Evolutionary conservation across 108 stramenopile species (phyloP), one percentile per base, ranked within the genome.

Genomic region (Licmophora abbreviata): DNA sequence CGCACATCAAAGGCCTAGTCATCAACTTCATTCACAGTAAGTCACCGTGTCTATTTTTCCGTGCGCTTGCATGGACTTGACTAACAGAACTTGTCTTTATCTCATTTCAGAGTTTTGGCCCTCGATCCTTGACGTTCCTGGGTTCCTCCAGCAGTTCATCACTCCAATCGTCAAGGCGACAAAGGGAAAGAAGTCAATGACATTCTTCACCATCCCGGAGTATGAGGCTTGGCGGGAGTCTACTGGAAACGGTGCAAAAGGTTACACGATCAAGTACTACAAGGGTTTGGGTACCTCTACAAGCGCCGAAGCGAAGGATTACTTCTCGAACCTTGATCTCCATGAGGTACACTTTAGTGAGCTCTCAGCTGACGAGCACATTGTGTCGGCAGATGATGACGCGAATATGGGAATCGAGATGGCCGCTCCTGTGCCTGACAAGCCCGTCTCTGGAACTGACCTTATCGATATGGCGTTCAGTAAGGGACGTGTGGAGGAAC

Each of bases 1-100:
- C 74, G 12, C 99, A 99, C 66, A 99, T 99, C 90, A 99, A 99
- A 68, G 99, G 97, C 28, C 82, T 99, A n/a, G 76, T 99, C 3
- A 96, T 99, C 78, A 99, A 99, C 69, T 95, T 97, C 59, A 69
- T 99, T 32, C 97, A 97, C 69, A 56, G n/a, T n/a, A 66, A 29
- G 59, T 53, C 67, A 27, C 14, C 17, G 17, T 29, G 10, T 28
- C 21, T 11, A 31, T 9, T 11, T 12, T 1, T 15, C 28, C 23
- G 0, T 10, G 15, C 30, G 15, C 10, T 18, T 9, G 20, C 5
- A 35, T 6, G 6, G 22, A 31, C 29, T 7, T 9, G 18, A 29
- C 48, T 37, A 6, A 20, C 31, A 8, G 14, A 53, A 63, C 44
- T 41, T 8, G 24, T 7, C 29, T 5, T 52, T 35, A 4, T 8